Base-by-base conservation (phyloP, 805 yeast species). In the Scheffersomyces lignosus region DNA sequence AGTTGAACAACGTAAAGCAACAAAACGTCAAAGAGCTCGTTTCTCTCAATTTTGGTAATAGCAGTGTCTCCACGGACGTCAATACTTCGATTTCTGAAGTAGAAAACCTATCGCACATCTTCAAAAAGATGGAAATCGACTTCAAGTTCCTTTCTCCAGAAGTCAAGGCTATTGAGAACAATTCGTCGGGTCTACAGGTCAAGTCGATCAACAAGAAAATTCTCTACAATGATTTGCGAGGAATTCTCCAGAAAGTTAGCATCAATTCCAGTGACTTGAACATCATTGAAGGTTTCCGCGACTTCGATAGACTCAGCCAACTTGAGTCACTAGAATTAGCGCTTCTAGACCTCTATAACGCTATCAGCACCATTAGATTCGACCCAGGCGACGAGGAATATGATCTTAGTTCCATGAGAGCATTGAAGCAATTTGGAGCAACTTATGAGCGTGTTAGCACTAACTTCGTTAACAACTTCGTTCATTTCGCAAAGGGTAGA, bases 161-260 rank as follows among this genome's bases (percentile, higher is more conserved):
- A 42, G 78, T 90, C 34, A 74, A 77, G 31, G 76, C 73, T 34
- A 80, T 89, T 28, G 96, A 88, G 52, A 69, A 71, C 24, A 85
- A 83, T 53, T 81, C 90, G 2, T 79, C 83, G 49, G 96, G 96
- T 33, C 60, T 88, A 13, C 96, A 90, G 60, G 83, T 90, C 5
- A 82, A 81, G 47, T 78, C 91, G 4, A 80, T 87, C 29, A 90
- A 90, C 61, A 86, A 85, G 58, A 87, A 86, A 50, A 56, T 73
- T n/a, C 66, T 89, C 16, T 83, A 81, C 71, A 77, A 74, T 31
- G 89, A 87, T 42, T 70, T 89, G 37, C 76, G 77, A 27, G 77
- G 73, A n/a, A 70, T 89, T 31, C 61, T 89, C 43, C 74, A 75
- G 33, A 83, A 87, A n/a, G 84, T 86, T 6, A 77, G 81, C 38